Conservation (phyloP, 108 stramenopile genomes). For the Stephanodiscus triporus region DNA sequence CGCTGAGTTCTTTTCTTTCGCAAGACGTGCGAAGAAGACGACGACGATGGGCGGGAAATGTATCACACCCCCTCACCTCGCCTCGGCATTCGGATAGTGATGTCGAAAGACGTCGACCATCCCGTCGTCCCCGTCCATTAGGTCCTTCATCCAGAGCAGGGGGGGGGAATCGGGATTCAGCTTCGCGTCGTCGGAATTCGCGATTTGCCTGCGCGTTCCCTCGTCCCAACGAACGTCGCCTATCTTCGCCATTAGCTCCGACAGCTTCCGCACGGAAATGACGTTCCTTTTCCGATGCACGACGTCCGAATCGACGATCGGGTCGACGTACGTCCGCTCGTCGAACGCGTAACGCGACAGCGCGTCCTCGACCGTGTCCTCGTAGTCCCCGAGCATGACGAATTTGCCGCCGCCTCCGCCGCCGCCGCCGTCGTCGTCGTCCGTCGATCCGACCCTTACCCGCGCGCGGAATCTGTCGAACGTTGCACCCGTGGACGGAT, state of each 20-base stretch:
- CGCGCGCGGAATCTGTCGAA: constrained; percentile 72
- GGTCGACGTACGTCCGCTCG: constrained; percentile 48
- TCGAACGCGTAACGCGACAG: constrained; percentile 56
- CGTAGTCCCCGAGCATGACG: constrained; percentile 70
- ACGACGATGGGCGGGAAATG: no score
- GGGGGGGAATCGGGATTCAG: constrained; percentile 61
- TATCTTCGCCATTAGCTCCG: constrained; percentile 80
- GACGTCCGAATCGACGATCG: constrained; percentile 20
- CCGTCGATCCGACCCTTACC: constrained; percentile 39
- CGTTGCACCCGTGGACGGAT: constrained; percentile 69
- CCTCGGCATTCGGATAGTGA: constrained; percentile 83
- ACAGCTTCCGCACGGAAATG: constrained; percentile 51
- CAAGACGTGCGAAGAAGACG: no score
- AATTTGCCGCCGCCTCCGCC: constrained; percentile 27
- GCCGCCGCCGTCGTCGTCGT: background rate
- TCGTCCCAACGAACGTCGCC: constrained; percentile 69
- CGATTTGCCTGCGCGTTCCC: constrained; percentile 53
- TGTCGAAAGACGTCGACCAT: constrained; percentile 90
- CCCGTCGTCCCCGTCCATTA: constrained; percentile 76
- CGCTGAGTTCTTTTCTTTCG: no score
- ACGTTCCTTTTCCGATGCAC: constrained; percentile 59
- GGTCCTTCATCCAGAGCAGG: constrained; percentile 63
- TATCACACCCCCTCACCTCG: constrained; percentile 24
- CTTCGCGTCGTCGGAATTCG: constrained; percentile 52
- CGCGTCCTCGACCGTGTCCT: constrained; percentile 60